Evolutionary conservation across 2,329 filamentous ascomycete species (phyloP).

Genomic region (Stagonosporopsis rhizophila): DNA sequence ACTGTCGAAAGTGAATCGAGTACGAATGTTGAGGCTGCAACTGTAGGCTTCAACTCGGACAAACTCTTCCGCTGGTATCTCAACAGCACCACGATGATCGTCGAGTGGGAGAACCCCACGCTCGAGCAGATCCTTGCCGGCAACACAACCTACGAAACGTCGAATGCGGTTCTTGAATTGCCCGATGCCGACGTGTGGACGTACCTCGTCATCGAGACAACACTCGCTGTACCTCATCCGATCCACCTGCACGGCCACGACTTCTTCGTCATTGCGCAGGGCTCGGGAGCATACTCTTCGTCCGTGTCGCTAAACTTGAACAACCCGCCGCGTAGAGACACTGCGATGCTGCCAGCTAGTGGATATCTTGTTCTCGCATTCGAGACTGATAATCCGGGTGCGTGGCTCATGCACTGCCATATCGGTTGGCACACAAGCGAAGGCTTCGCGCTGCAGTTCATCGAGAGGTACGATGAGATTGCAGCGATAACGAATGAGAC

Average conservation of each 20-base stretch:
- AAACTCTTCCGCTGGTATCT: constrained; percentile 53
- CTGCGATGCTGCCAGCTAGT: constrained; percentile 38
- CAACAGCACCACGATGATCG: constrained; percentile 49
- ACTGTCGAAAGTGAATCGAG: constrained; percentile 42
- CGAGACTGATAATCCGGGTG: constrained; percentile 47
- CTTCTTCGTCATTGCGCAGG: constrained; percentile 42
- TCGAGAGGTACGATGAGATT: constrained; percentile 41
- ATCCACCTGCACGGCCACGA: constrained; percentile 46
- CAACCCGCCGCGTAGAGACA: constrained; percentile 46
- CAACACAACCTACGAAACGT: constrained; percentile 40
- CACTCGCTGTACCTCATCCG: constrained; percentile 43
- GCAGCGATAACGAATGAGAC: constrained; percentile 23
- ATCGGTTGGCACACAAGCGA: constrained; percentile 48
- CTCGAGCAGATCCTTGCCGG: constrained; percentile 45
- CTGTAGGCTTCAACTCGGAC: constrained; percentile 41
- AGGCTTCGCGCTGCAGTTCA: constrained; percentile 45
- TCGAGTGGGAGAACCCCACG: constrained; percentile 51
- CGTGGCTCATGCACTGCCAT: constrained; percentile 50
- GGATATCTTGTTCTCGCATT: constrained; percentile 47
- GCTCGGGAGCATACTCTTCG: constrained; percentile 30
- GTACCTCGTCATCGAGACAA: constrained; percentile 51
- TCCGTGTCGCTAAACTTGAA: constrained; percentile 27
- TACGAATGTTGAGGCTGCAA: constrained; percentile 36
- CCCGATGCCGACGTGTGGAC: constrained; percentile 44
- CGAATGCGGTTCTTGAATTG: constrained; percentile 37